Evolutionary conservation across 108 stramenopile genomes (phyloP).

Genomic region (Nannochloropsis salina): DNA sequence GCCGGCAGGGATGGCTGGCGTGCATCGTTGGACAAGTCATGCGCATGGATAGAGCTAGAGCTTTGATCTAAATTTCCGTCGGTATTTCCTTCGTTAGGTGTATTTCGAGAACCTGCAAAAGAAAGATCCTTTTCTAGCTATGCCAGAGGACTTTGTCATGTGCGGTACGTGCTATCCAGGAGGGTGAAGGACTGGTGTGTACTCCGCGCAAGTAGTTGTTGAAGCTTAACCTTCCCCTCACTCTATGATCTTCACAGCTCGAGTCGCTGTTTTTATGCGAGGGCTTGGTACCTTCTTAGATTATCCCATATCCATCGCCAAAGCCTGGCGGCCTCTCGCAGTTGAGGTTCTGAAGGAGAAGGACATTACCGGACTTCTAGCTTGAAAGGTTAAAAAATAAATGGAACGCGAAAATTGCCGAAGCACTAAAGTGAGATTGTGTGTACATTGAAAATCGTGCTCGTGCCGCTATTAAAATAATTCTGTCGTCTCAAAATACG

Average conservation of each 20-base stretch:
- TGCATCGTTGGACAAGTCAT: too few relatives aligned
- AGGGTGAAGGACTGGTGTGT: too few relatives aligned
- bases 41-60: too few relatives aligned
- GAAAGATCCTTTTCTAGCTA: conserved; percentile 13
- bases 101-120: conserved; percentile 14
- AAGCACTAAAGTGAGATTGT: background rate
- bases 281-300: background rate
- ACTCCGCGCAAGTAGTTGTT: too few relatives aligned
- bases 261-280: background rate
- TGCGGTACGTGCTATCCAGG: background rate
- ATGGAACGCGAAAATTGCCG: background rate
- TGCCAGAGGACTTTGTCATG: conserved; percentile 10
- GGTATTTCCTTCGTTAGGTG: background rate
- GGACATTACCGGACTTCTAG: background rate
- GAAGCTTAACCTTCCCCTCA: background rate
- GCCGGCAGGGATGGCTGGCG: background rate
- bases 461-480: too few relatives aligned
- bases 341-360: conserved; percentile 8
- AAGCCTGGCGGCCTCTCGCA: conserved; percentile 19
- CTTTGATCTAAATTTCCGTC: too few relatives aligned
- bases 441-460: too few relatives aligned
- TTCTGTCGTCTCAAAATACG: too few relatives aligned
- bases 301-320: conserved; percentile 4
- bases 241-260: background rate
- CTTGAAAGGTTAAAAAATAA: background rate